phyloP scores from a whole-genome alignment of 768 basidiomycete species.

The Leccinum longicurvipes region DNA sequence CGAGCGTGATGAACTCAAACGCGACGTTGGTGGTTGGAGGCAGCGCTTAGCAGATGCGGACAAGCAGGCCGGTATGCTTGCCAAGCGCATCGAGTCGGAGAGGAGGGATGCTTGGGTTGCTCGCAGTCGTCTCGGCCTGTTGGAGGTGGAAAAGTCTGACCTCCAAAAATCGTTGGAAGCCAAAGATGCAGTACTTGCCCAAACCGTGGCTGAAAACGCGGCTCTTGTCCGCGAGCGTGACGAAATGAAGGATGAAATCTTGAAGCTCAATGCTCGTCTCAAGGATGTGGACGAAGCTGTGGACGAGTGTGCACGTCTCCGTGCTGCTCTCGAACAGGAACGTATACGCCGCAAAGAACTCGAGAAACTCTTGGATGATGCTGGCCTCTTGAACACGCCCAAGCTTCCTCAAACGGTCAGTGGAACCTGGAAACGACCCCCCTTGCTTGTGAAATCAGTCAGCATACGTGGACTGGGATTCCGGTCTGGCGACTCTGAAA shows the following conservation, averaged over 20 bases:
- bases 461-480: slow-evolving; percentile 44
- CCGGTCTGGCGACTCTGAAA: slow-evolving; percentile 61
- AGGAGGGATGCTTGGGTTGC: slow-evolving; percentile 81
- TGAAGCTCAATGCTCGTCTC: slow-evolving; percentile 30
- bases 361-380: slow-evolving; percentile 50
- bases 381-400: slow-evolving; percentile 44
- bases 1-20: slow-evolving; percentile 85
- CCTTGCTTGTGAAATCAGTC: slow-evolving; percentile 22
- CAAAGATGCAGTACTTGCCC: slow-evolving; percentile 29
- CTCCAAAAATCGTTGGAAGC: slow-evolving; percentile 48
- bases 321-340: slow-evolving; percentile 38
- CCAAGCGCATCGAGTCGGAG: slow-evolving; percentile 71
- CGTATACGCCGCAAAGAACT: slow-evolving; percentile 42
- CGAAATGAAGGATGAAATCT: slow-evolving; percentile 27
- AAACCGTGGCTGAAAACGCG: slow-evolving; percentile 27
- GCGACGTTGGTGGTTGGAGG: slow-evolving; percentile 87
- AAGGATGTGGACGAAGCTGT: slow-evolving; percentile 25
- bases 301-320: slow-evolving; percentile 27
- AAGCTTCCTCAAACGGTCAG: slow-evolving; percentile 26
- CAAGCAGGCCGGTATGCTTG: slow-evolving; percentile 60
- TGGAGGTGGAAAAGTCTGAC: slow-evolving; percentile 65
- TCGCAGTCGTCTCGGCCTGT: slow-evolving; percentile 62
- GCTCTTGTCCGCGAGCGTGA: slow-evolving; percentile 27
- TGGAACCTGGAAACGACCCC: slow-evolving; percentile 12
- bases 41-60: slow-evolving; percentile 74